A percentile compares a stretch with the other conserved stretches of the same genome.
These are phyloP conservation scores for Salvia rosmarinus DNA, from an alignment of 257 asterid genomes.

Conservation along the genomic window DNA sequence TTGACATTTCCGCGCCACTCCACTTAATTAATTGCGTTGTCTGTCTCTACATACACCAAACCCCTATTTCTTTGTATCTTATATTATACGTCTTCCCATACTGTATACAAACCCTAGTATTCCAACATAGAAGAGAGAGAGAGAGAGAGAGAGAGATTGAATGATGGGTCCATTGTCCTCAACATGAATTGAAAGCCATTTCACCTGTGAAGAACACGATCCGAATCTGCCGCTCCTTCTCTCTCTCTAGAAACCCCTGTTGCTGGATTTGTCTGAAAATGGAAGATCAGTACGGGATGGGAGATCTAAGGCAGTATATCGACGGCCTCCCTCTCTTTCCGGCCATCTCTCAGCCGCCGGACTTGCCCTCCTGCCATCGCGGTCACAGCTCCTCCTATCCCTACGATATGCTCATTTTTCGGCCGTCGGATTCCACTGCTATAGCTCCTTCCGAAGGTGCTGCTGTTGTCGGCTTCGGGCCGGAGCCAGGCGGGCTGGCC, in stretches of 20 bases:
- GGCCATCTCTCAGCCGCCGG: constrained; percentile 42
- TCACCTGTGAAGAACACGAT: too few species aligned
- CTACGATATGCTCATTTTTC: constrained; percentile 57
- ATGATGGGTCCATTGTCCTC: constrained; percentile 47
- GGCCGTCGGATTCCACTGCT: constrained; percentile 27
- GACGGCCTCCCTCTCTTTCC: constrained; percentile 54
- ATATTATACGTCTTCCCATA: constrained; percentile 11
- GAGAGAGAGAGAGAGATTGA: background rate
- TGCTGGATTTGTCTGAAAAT: constrained; percentile 30
- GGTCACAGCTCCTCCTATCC: constrained; percentile 38
- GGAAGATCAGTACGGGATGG: constrained; percentile 68
- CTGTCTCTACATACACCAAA: background rate
- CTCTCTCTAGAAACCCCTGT: constrained; percentile 2
- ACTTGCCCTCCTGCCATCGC: constrained; percentile 44
- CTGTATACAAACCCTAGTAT: background rate
- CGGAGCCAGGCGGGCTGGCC: too few species aligned
- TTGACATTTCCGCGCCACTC: constrained; percentile 30
- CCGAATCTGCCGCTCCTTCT: too few species aligned
- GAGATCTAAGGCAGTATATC: constrained; percentile 69
- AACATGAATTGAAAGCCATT: constrained; percentile 48
- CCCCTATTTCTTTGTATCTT: constrained; percentile 9
- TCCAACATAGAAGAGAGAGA: constrained; percentile 4
- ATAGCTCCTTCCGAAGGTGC: constrained; percentile 7
- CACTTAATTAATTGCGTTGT: background rate
- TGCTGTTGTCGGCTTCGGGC: constrained; percentile 38